Percentiles rank a stretch among this genome's conserved stretches.
These are phyloP conservation scores for Ulmus americana DNA, from an alignment of 331 rosid species.

Conservation along the genomic window DNA sequence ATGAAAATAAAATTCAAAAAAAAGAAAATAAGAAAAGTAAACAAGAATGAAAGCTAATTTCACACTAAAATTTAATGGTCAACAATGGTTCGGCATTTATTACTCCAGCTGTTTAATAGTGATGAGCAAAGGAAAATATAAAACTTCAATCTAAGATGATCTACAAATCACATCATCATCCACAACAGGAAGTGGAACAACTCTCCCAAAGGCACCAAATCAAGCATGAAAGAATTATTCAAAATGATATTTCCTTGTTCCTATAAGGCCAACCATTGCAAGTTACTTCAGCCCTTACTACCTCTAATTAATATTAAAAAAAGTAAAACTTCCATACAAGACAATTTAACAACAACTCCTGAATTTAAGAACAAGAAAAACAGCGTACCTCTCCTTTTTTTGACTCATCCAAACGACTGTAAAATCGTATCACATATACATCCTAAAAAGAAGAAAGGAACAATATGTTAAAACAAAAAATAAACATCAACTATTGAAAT, in stretches of 20 bases:
- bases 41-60: neutral
- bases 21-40: no score
- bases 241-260: no score
- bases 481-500: neutral
- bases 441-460: slow-evolving; percentile 48
- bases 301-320: neutral
- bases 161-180: no score
- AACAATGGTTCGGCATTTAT: no score
- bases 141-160: no score
- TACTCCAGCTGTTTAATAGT: no score
- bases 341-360: neutral
- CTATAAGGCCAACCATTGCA: no score
- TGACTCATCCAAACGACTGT: slow-evolving; percentile 78
- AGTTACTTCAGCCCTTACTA: neutral
- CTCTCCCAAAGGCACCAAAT: no score
- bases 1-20: neutral
- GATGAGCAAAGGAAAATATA: no score
- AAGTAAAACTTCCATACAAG: neutral
- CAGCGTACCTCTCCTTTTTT: slow-evolving; percentile 90
- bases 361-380: neutral
- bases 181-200: no score
- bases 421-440: slow-evolving; percentile 71
- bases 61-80: no score
- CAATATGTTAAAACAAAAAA: slow-evolving; percentile 11
- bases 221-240: no score